Evolutionary conservation across 129 eudicot species (phyloP), one percentile per base, ranked within the genome.

Genomic region (Centella asiatica): DNA sequence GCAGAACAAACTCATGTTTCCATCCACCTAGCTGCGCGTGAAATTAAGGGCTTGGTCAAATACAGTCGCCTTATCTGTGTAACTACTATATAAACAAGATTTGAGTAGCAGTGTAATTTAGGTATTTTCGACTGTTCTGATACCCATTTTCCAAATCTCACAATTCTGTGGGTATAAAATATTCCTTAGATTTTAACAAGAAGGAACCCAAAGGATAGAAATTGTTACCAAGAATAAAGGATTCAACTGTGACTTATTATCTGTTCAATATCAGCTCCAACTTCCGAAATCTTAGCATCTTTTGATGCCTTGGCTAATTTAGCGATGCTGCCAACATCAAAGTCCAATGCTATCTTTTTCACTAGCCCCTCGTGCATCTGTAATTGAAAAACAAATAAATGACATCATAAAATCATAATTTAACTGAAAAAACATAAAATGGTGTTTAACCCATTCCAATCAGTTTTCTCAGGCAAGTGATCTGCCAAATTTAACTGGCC

Each of bases 311-410:
- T 87, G 15, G 96, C 95, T 40, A 79, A 66, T 72, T 87, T 84
- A 3, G 95, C 99, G 27, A 92, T 74, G 62, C 64, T 80, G 42
- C 67, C 83, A 53, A 92, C 92, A 29, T 87, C 99, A 58, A 92
- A 87, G 69, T 92, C 99, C 73, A 87, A 56, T 19, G 99, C 99
- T 51, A 87, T 74, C 66, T 73, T 82, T 78, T 76, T 87, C 48
- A 92, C 88, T 1, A 69, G 65, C 46, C 96, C 99, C 65, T 92
- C 96, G 1, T 82, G 71, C 99, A 92, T 92, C 99, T 89, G 80
- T 32, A 4, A 60, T 70, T 48, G 50, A 8, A 65, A 18, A 27
- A 51, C 3, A 55, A 1, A 39, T 25, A n/a, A 29, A 23, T 0
- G 15, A 2, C 36, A 39, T 44, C 27, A 20, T 18, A 44, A 18